A percentile compares a stretch with the other conserved stretches of the same genome.
Conservation (phyloP, 1,139 yeast species). For the Diutina sp. region DNA sequence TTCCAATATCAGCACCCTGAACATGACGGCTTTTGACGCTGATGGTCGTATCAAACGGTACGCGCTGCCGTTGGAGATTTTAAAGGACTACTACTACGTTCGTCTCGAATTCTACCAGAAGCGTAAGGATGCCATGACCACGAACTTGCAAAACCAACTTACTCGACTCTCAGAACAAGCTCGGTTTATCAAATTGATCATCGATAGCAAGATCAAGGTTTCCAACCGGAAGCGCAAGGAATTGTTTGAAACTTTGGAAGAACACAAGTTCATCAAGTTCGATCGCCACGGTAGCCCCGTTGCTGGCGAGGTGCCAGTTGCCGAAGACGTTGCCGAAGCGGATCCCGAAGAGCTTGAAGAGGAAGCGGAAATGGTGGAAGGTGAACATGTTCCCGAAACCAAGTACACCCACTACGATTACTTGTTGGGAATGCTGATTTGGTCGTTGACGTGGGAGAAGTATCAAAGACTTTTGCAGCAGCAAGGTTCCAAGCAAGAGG, state of each 20-base stretch:
- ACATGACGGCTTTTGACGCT: conserved; percentile 97
- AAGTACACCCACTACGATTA: conserved; percentile 56
- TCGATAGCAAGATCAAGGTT: conserved; percentile 57
- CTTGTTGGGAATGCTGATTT: conserved; percentile 76
- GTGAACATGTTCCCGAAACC: conserved; percentile 22
- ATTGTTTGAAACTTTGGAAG: conserved; percentile 51
- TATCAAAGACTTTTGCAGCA: conserved; percentile 70
- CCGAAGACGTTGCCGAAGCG: conserved; percentile 8
- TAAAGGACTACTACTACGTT: conserved; percentile 73
- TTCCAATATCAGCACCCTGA: conserved; percentile 55
- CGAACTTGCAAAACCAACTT: conserved; percentile 59
- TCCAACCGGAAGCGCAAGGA: conserved; percentile 62
- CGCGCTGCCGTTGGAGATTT: conserved; percentile 60
- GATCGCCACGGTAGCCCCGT: conserved; percentile 47
- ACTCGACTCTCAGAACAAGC: conserved; percentile 76
- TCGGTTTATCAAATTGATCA: conserved; percentile 80
- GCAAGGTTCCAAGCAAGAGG: conserved; percentile 58
- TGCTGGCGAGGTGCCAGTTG: conserved; percentile 6
- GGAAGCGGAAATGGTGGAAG: conserved; percentile 12
- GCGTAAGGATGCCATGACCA: conserved; percentile 72
- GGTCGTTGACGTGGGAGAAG: conserved; percentile 86
- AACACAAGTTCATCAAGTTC: conserved; percentile 62
- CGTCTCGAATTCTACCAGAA: conserved; percentile 84
- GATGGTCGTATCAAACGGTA: conserved; percentile 80
- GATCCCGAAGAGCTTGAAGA: conserved; percentile 21